These are phyloP conservation scores for Pseudonectria buxi DNA, from an alignment of 2,329 filamentous ascomycete genomes.

Conservation along the genomic window DNA sequence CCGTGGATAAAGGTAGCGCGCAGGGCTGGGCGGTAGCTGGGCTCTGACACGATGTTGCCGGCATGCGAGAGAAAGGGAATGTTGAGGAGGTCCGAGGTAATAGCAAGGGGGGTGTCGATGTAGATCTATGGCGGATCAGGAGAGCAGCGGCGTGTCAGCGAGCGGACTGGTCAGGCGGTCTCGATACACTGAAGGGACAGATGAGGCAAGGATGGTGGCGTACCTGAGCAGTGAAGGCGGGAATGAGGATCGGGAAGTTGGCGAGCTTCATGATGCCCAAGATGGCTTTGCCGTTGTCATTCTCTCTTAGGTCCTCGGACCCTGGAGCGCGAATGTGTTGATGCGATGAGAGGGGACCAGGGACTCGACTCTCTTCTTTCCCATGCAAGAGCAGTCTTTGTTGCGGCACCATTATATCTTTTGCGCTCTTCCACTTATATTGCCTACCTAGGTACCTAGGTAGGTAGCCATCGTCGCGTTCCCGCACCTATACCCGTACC, in stretches of 20 bases:
- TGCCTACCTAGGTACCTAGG: too few relatives aligned
- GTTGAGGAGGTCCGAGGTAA: constrained; percentile 27
- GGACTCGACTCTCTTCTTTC: too few relatives aligned
- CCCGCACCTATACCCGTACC: too few relatives aligned
- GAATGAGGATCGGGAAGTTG: constrained; percentile 30
- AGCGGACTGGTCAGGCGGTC: neutral
- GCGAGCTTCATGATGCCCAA: constrained; percentile 23
- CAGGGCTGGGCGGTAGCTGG: constrained; percentile 28
- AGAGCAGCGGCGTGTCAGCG: neutral
- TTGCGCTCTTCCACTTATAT: too few relatives aligned
- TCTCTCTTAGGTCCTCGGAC: neutral
- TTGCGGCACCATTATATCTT: too few relatives aligned
- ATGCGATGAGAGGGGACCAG: too few relatives aligned
- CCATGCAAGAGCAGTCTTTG: too few relatives aligned
- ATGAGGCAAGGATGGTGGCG: constrained; percentile 3
- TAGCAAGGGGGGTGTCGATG: constrained; percentile 27
- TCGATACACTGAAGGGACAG: neutral
- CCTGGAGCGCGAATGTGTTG: neutral
- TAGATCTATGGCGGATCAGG: constrained; percentile 18
- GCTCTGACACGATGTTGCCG: constrained; percentile 30
- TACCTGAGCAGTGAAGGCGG: constrained; percentile 32
- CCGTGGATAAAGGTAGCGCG: constrained; percentile 33
- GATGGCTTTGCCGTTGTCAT: neutral
- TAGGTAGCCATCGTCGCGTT: too few relatives aligned
- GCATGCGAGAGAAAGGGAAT: constrained; percentile 25